A percentile compares a stretch with the other conserved stretches of the same genome.
Evolutionary conservation across 176 grass and related monocot genomes (phyloP).

Genomic region (Eleusine indica): DNA sequence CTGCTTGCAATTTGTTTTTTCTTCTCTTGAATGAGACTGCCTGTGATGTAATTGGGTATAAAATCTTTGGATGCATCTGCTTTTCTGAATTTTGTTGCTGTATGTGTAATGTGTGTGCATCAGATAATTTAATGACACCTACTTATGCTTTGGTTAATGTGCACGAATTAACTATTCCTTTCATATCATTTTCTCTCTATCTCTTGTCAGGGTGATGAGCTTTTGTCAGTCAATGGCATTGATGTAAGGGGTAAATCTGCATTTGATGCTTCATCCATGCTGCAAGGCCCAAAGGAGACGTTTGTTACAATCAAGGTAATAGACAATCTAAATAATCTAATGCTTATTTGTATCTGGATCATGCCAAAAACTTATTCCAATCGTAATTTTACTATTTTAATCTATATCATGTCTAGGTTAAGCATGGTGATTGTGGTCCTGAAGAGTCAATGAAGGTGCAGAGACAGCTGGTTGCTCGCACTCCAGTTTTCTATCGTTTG

Average conservation of each 20-base stretch:
- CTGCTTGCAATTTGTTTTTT: not conserved
- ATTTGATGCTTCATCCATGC: slow-evolving; percentile 87
- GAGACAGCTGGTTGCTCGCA: slow-evolving; percentile 79
- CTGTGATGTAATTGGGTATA: slow-evolving; percentile 2
- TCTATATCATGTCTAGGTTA: slow-evolving; percentile 67
- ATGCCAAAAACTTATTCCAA: not conserved
- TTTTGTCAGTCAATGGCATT: slow-evolving; percentile 86
- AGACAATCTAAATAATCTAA: slow-evolving; percentile 27
- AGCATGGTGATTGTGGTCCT: slow-evolving; percentile 81
- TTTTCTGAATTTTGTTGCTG: not conserved
- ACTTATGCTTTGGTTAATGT: slow-evolving; percentile 22
- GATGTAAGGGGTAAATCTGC: slow-evolving; percentile 85
- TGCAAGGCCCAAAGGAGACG: slow-evolving; percentile 95
- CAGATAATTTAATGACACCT: not conserved
- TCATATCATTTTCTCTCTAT: slow-evolving; percentile 34
- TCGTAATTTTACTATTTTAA: slow-evolving; percentile 34
- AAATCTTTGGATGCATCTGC: not conserved
- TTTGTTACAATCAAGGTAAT: slow-evolving; percentile 89
- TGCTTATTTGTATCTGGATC: slow-evolving; percentile 29
- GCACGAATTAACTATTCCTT: slow-evolving; percentile 16
- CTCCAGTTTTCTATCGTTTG: slow-evolving; percentile 88
- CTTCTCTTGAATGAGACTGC: not conserved
- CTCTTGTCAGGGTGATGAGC: slow-evolving; percentile 81
- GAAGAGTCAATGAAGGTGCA: slow-evolving; percentile 87
- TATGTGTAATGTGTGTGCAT: not conserved